Evolutionary conservation across 108 stramenopile genomes (phyloP), one percentile per base, ranked within the genome.

Genomic region (Fistulifera solaris): DNA sequence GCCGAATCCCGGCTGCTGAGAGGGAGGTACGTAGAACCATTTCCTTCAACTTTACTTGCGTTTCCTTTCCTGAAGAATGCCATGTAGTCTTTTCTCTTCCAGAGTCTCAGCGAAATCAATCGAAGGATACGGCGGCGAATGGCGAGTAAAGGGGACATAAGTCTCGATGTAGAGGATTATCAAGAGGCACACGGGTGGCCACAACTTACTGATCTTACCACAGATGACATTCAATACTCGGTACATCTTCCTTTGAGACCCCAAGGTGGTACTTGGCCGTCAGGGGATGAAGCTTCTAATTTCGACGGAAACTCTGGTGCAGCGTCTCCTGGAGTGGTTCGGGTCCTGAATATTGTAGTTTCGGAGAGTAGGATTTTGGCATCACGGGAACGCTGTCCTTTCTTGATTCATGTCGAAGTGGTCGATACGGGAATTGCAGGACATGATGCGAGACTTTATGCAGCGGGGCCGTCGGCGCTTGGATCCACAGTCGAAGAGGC

Each of bases 191-290:
- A 80, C 56, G 75, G 78, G 27, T 75, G 77, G 71, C 71, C 78
- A 16, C 38, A 40, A 25, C 50, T 70, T 17, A 3, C 42, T 19
- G 82, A 85, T 39, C 38, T 91, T 0, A 58, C 68, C 1, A 57
- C 67, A 28, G 83, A 85, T 53, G 77, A 83, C 73, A 61, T 87
- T 27, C 66, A 71, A 24, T 72, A 85, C 54, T 91, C 89, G 1
- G 83, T 91, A 13, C 85, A 91, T 71, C 75, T 91, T 38, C 78
- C 81, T 15, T 57, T 91, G 54, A 72, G 80, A 35, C 89, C 89
- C 46, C 77, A 67, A 52, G 48, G 55, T 40, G 60, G 25, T 18
- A 71, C 52, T 19, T 87, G 86, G 86, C 86, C 86, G 0, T 75
- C 79, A 43, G 75, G 75, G 3, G 27, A 16, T 18, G 27, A 38